These are phyloP conservation scores for Nicotiana tomentosiformis DNA, from an alignment of 257 asterid genomes.

Conservation along the genomic window DNA sequence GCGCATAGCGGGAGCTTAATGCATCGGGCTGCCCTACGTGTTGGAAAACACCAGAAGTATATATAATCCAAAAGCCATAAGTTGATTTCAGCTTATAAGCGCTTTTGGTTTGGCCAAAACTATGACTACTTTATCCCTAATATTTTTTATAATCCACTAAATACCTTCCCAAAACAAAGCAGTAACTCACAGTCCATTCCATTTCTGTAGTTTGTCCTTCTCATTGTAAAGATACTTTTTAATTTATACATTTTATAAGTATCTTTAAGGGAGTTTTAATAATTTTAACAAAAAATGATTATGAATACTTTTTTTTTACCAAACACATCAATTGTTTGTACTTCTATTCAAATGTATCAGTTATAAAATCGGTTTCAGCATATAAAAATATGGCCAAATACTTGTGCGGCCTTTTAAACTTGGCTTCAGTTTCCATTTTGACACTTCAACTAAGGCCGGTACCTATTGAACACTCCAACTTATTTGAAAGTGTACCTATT, in stretches of 20 bases:
- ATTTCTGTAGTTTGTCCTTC: slow-evolving; percentile 13
- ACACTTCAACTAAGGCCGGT: no score
- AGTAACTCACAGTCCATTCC: neutral
- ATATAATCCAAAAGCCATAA: slow-evolving; percentile 5
- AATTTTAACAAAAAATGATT: neutral
- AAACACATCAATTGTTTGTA: neutral
- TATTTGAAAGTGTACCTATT: no score
- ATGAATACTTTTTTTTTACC: neutral
- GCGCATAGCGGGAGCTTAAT: no score
- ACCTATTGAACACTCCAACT: no score
- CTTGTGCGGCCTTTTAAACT: no score
- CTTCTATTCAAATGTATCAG: neutral
- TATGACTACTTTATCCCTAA: neutral
- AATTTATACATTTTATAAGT: neutral
- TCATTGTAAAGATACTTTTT: neutral
- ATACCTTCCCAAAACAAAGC: neutral
- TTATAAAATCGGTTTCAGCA: no score
- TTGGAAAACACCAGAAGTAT: slow-evolving; percentile 17
- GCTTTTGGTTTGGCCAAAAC: neutral
- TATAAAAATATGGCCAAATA: no score
- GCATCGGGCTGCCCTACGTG: neutral
- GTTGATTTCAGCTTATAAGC: slow-evolving; percentile 9
- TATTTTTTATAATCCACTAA: neutral
- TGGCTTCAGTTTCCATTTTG: no score
- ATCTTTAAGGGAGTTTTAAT: neutral